Base-by-base conservation (phyloP, 441 rosid genomes). In the Pelargonium cotyledonis region DNA sequence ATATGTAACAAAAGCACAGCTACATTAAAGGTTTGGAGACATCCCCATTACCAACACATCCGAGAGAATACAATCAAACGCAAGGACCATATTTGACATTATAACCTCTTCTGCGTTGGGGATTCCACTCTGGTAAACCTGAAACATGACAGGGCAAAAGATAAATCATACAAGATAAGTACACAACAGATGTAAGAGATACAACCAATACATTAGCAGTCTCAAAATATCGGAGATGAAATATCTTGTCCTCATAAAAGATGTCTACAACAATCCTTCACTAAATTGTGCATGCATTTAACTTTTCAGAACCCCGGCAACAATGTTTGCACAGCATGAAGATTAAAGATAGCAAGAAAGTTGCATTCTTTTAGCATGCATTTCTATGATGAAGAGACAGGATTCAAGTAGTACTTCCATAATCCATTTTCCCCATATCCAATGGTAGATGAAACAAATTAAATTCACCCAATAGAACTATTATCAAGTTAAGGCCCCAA, bases 101-200 rank as follows among this genome's bases (percentile, higher is more conserved):
- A 86, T 84, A 73, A 84, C 80, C 75, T 85, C 89, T 57, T 84
- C 78, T 47, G 93, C 93, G 29, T 72, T 66, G 14, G 95, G 65
- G 71, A 76, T 81, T 82, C 91, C 87, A 31, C 97, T 92, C 80
- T 86, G 80, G 66, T 85, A 75, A 71, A 95, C 95, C 99, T 95
- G 84, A 66, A 76, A 76, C 67, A 69, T 68, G 72, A 74, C 41
- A 35, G 58, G 18, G 72, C 55, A 51, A 18, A 40, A 44, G 21
- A 67, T 29, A 55, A 78, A 49, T 41, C 11, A 10, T 60, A 23
- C 38, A 60, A n/a, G 38, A 21, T 10, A 60, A 9, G 64, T 60
- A 60, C 35, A 23, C 23, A 5, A 60, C 6, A 60, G 63, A 60
- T 60, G 35, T 10, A 21, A 60, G 35, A 21, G 35, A 21, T 60